phyloP scores from a whole-genome alignment of 495 filamentous ascomycete species.

The Penicillium simplicissimum region DNA sequence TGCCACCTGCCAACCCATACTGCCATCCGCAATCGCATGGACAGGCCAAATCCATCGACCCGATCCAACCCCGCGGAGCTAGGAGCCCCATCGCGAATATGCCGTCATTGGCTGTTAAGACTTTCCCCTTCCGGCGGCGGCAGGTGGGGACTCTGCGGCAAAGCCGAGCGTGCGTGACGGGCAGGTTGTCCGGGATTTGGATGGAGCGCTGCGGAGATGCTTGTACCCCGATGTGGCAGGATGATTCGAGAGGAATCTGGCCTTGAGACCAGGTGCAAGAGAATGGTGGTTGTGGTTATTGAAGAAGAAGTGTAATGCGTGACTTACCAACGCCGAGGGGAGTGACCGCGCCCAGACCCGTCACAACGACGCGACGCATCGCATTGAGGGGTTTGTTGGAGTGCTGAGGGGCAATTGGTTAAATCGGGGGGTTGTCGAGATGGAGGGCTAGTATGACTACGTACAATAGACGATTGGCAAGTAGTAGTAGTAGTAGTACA shows the following conservation, averaged over 20 bases:
- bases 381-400: constrained; percentile 34
- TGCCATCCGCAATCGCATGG: neutral
- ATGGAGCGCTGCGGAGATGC: neutral
- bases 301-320: neutral
- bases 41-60: neutral
- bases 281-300: neutral
- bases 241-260: neutral
- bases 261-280: neutral
- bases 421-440: neutral
- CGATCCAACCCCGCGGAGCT: neutral
- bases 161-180: constrained; percentile 3
- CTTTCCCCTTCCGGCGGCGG: constrained; percentile 28
- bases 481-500: neutral
- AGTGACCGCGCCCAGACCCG: constrained; percentile 89
- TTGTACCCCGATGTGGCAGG: neutral
- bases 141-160: constrained; percentile 19
- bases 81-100: constrained; percentile 6
- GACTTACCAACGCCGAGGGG: constrained; percentile 77
- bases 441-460: neutral
- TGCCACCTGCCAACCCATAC: neutral
- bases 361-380: constrained; percentile 95
- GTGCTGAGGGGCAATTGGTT: neutral
- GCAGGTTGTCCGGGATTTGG: neutral
- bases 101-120: constrained; percentile 32
- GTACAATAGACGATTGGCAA: neutral